Percentiles rank a stretch among this genome's conserved stretches.
Evolutionary conservation across 331 rosid species (phyloP).

Genomic region (Prunus yedoensis): DNA sequence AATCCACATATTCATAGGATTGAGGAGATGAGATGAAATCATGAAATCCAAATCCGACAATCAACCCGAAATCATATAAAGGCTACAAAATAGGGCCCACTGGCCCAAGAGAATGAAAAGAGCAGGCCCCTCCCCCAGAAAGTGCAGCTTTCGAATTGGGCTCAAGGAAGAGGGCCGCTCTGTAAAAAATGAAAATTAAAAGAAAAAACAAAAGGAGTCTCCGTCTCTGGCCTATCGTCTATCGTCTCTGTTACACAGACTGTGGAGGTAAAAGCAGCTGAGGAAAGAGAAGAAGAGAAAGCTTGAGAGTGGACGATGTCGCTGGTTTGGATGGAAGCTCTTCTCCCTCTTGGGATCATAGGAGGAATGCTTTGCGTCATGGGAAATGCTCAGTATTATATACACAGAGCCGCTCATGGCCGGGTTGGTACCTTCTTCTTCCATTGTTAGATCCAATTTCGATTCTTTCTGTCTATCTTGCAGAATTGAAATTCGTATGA

Average conservation of each 20-base stretch:
- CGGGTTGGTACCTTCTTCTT: constrained; percentile 32
- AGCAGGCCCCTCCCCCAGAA: too few relatives aligned
- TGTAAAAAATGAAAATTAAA: too few relatives aligned
- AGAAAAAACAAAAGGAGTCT: neutral
- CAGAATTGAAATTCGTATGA: neutral
- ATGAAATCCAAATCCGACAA: too few relatives aligned
- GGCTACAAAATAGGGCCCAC: too few relatives aligned
- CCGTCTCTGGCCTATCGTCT: neutral
- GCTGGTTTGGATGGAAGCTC: constrained; percentile 69
- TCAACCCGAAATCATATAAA: too few relatives aligned
- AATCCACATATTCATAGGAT: too few relatives aligned
- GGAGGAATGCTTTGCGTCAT: constrained; percentile 87
- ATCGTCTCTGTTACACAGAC: neutral
- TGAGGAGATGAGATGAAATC: too few relatives aligned
- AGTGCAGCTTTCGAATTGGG: too few relatives aligned
- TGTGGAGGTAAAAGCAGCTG: neutral
- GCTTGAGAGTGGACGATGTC: constrained; percentile 36
- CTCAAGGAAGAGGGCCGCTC: too few relatives aligned
- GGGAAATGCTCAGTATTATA: constrained; percentile 88
- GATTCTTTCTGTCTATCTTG: neutral
- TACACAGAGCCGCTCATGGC: constrained; percentile 89
- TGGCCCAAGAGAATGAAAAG: too few relatives aligned
- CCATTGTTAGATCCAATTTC: neutral
- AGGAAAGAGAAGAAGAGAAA: constrained; percentile 12
- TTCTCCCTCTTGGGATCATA: constrained; percentile 52